These are phyloP conservation scores for Ministeria vibrans DNA, from an alignment of 78 protist species.

Conservation along the genomic window DNA sequence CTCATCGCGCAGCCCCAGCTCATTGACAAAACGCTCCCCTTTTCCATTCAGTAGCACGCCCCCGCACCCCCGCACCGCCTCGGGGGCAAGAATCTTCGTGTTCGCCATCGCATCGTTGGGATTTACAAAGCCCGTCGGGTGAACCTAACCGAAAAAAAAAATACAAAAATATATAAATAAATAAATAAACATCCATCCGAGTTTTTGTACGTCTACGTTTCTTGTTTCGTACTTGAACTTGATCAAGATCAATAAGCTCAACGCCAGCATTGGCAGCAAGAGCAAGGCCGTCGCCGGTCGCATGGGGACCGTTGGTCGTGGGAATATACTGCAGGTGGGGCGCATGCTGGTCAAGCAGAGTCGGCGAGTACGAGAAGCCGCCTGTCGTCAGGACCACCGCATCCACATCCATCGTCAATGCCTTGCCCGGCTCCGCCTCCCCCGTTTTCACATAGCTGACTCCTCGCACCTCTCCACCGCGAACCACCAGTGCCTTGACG, in stretches of 20 bases:
- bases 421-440: neutral
- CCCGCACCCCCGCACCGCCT: slow-evolving; percentile 80
- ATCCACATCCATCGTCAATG: slow-evolving; percentile 6
- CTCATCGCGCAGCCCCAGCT: slow-evolving; percentile 60
- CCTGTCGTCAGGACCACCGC: slow-evolving; percentile 72
- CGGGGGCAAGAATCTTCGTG: slow-evolving; percentile 63
- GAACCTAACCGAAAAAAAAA: slow-evolving; percentile 61
- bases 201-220: no score
- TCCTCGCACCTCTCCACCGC: slow-evolving; percentile 11
- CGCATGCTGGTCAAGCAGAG: slow-evolving; percentile 17
- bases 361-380: slow-evolving; percentile 43
- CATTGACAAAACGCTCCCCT: slow-evolving; percentile 63
- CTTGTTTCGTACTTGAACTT: no score
- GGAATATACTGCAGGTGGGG: slow-evolving; percentile 47
- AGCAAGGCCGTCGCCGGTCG: slow-evolving; percentile 26
- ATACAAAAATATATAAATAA: no score
- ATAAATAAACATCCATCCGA: no score
- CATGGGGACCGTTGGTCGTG: slow-evolving; percentile 73
- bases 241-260: neutral
- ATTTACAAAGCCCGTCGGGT: slow-evolving; percentile 80
- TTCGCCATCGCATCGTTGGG: slow-evolving; percentile 41
- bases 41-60: slow-evolving; percentile 53
- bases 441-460: neutral
- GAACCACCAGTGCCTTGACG: slow-evolving; percentile 20
- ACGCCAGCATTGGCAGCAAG: neutral